A percentile compares a stretch with the other conserved stretches of the same genome.
Evolutionary conservation across 1,284 basidiomycete genomes (phyloP).

Genomic region (Ganoderma lucidum): DNA sequence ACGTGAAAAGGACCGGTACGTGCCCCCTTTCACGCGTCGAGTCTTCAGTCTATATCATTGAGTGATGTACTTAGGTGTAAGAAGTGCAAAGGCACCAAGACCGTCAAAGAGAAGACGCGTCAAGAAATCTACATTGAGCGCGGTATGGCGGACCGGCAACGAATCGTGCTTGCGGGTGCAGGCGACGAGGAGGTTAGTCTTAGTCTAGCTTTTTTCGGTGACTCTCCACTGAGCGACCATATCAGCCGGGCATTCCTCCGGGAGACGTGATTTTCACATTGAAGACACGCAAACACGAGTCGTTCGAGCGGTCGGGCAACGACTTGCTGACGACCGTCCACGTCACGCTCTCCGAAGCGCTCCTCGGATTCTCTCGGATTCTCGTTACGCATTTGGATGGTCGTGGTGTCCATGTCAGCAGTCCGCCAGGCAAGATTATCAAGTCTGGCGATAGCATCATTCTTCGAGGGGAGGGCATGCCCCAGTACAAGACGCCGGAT

Average conservation of each 20-base stretch:
- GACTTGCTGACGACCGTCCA: conserved; percentile 81
- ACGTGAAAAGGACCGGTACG: conserved; percentile 88
- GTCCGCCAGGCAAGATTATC: conserved; percentile 79
- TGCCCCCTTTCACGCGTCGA: conserved; percentile 1
- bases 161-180: conserved; percentile 89
- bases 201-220: not conserved
- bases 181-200: conserved; percentile 84
- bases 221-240: conserved; percentile 2
- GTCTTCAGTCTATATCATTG: not conserved
- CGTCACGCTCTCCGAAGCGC: conserved; percentile 91
- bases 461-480: conserved; percentile 89
- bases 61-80: conserved; percentile 74
- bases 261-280: conserved; percentile 92
- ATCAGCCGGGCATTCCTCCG: conserved; percentile 80
- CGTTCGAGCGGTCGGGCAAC: conserved; percentile 83
- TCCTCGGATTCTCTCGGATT: conserved; percentile 90
- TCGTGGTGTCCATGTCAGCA: conserved; percentile 80
- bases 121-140: conserved; percentile 88
- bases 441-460: conserved; percentile 77
- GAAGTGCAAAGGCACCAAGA: conserved; percentile 92
- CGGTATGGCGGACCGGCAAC: conserved; percentile 88
- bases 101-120: conserved; percentile 87
- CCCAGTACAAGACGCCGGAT: conserved; percentile 69
- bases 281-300: conserved; percentile 70
- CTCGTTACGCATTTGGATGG: conserved; percentile 91